Percentiles rank a stretch among this genome's conserved stretches.
Evolutionary conservation across 2,329 filamentous ascomycete genomes (phyloP).

Genomic region (Fusarium nanum): DNA sequence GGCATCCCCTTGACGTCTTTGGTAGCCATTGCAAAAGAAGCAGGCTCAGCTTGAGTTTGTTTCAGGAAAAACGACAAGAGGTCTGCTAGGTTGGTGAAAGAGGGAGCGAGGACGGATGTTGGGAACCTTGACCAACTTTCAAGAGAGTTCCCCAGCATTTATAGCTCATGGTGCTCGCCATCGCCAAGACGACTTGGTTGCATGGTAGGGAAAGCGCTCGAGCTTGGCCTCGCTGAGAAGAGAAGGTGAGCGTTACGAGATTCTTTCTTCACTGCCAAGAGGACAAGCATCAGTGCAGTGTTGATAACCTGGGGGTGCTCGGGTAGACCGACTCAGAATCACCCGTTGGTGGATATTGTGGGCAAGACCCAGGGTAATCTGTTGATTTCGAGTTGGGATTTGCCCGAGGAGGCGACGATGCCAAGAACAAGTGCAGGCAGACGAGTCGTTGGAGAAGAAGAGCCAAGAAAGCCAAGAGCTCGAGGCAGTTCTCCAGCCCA

Average conservation of each 20-base stretch:
- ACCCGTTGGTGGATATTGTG: slow-evolving; percentile 31
- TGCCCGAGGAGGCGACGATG: slow-evolving; percentile 40
- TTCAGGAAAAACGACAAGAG: slow-evolving; percentile 8
- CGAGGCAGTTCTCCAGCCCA: slow-evolving; percentile 29
- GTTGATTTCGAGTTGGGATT: slow-evolving; percentile 30
- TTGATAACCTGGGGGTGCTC: slow-evolving; percentile 24
- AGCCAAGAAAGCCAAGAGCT: slow-evolving; percentile 39
- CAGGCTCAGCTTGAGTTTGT: slow-evolving; percentile 24
- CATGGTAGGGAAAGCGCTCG: slow-evolving; percentile 19
- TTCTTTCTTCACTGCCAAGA: slow-evolving; percentile 36
- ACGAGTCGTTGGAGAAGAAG: slow-evolving; percentile 22
- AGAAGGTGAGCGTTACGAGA: slow-evolving; percentile 39
- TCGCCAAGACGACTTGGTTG: slow-evolving; percentile 34
- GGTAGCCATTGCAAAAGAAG: slow-evolving; percentile 28
- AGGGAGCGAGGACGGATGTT: slow-evolving; percentile 8
- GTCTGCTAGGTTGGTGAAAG: neutral
- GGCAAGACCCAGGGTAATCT: slow-evolving; percentile 15
- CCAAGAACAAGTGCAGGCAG: slow-evolving; percentile 31
- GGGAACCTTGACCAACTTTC: neutral
- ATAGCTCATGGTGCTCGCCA: slow-evolving; percentile 23
- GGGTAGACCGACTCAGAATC: slow-evolving; percentile 28
- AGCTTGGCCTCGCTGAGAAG: slow-evolving; percentile 37
- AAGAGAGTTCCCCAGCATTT: slow-evolving; percentile 23
- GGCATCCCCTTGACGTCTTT: slow-evolving; percentile 37
- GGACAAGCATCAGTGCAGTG: slow-evolving; percentile 25